A percentile compares a stretch with the other conserved stretches of the same genome.
These are phyloP conservation scores for Chlorella sorokiniana DNA, from an alignment of 139 green algal species.

Conservation along the genomic window DNA sequence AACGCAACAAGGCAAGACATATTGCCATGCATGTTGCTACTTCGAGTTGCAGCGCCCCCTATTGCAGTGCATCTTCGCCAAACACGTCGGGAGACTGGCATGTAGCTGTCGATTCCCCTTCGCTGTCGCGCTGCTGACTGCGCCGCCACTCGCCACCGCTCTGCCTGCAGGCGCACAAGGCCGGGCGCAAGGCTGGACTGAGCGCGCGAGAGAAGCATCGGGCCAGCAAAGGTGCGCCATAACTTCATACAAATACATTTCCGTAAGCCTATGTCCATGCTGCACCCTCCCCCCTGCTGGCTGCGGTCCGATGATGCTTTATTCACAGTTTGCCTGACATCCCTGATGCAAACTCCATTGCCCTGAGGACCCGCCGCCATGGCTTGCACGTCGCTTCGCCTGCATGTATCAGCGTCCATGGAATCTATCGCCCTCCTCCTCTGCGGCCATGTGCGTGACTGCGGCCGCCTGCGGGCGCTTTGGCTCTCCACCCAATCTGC, in stretches of 20 bases:
- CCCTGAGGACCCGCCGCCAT: not conserved
- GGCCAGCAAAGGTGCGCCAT: constrained; percentile 46
- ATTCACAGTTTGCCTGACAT: constrained; percentile 36
- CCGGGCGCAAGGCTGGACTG: constrained; percentile 67
- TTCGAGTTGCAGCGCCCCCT: too few relatives aligned
- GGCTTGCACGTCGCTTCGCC: not conserved
- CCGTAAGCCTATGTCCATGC: not conserved
- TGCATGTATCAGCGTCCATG: not conserved
- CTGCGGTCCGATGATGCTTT: not conserved
- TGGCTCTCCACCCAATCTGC: not conserved
- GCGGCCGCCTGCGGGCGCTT: not conserved
- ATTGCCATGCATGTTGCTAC: too few relatives aligned
- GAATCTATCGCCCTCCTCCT: not conserved
- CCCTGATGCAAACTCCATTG: constrained; percentile 21
- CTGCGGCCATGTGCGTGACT: too few relatives aligned
- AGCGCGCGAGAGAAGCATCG: constrained; percentile 78
- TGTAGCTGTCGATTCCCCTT: too few relatives aligned
- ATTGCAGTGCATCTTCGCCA: too few relatives aligned
- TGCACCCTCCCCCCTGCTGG: not conserved
- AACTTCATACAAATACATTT: not conserved
- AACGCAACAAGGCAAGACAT: constrained; percentile 43
- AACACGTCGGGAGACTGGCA: too few relatives aligned
- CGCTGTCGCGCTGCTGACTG: too few relatives aligned
- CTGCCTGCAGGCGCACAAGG: constrained; percentile 76
- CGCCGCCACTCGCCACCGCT: not conserved